phyloP scores from a whole-genome alignment of 495 filamentous ascomycete genomes.

The Xanthoparmelia taractica region DNA sequence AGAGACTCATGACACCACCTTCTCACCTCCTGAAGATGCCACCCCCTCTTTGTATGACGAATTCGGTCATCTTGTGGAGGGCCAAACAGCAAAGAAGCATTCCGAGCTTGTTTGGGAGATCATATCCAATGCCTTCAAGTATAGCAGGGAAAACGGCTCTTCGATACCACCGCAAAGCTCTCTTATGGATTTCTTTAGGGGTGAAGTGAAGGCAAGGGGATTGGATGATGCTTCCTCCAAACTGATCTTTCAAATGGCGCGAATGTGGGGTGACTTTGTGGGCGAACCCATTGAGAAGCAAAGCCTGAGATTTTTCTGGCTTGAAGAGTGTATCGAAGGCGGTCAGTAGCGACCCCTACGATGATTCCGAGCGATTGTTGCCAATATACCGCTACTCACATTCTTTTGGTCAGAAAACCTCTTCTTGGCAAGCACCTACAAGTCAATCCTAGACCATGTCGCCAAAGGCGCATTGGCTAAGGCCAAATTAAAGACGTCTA shows the following conservation, averaged over 20 bases:
- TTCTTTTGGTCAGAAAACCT: slow-evolving; percentile 67
- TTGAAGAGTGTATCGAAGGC: slow-evolving; percentile 93
- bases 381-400: background rate
- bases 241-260: slow-evolving; percentile 54
- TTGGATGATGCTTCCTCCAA: slow-evolving; percentile 46
- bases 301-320: slow-evolving; percentile 83
- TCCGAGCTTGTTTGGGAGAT: slow-evolving; percentile 67
- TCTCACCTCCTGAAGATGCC: slow-evolving; percentile 48
- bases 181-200: slow-evolving; percentile 68
- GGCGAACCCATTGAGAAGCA: slow-evolving; percentile 70
- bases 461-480: slow-evolving; percentile 53
- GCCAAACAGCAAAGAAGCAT: slow-evolving; percentile 44
- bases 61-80: slow-evolving; percentile 50
- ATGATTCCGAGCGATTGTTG: background rate
- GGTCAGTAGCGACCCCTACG: slow-evolving; percentile 36
- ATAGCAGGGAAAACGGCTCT: slow-evolving; percentile 61
- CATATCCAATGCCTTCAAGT: slow-evolving; percentile 67
- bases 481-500: slow-evolving; percentile 53
- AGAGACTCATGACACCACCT: slow-evolving; percentile 53
- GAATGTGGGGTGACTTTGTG: slow-evolving; percentile 83
- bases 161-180: slow-evolving; percentile 60
- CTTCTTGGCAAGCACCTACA: slow-evolving; percentile 82
- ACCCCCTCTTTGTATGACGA: slow-evolving; percentile 53
- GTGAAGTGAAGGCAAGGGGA: slow-evolving; percentile 49
- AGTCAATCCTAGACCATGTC: slow-evolving; percentile 61